Conservation (phyloP, 306 rosid genomes). For the Mimosa bimucronata region DNA sequence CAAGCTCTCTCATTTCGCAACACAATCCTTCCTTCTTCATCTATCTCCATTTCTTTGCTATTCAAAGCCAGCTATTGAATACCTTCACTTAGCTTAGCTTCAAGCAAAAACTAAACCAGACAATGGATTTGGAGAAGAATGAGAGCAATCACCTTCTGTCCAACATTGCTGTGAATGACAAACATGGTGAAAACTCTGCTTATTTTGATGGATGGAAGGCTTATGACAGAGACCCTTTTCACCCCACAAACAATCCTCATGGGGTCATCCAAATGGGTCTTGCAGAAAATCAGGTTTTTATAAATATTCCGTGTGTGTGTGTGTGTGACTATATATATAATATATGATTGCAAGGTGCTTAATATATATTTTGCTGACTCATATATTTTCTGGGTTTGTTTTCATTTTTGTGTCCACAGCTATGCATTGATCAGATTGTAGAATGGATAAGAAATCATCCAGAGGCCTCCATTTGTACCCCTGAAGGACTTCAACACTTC, state of each 20-base stretch:
- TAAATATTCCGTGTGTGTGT: too few species aligned
- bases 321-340: too few species aligned
- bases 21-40: not conserved
- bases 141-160: constrained; percentile 39
- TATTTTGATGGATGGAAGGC: constrained; percentile 77
- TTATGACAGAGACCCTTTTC: constrained; percentile 58
- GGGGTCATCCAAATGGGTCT: constrained; percentile 81
- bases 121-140: constrained; percentile 21
- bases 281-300: constrained; percentile 62
- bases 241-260: constrained; percentile 41
- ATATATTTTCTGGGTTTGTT: not conserved
- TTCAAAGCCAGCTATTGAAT: not conserved
- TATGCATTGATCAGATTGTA: constrained; percentile 47
- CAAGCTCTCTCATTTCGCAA: not conserved
- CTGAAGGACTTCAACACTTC: constrained; percentile 53
- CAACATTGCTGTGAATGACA: constrained; percentile 51
- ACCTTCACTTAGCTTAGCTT: not conserved
- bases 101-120: not conserved
- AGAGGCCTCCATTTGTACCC: constrained; percentile 59
- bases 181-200: constrained; percentile 61
- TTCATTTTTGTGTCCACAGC: constrained; percentile 35
- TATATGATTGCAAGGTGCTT: not conserved
- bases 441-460: constrained; percentile 63
- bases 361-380: not conserved
- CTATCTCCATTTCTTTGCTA: not conserved